Conservation (phyloP, 495 filamentous ascomycete genomes). For the Evansstolkia leycettana region DNA sequence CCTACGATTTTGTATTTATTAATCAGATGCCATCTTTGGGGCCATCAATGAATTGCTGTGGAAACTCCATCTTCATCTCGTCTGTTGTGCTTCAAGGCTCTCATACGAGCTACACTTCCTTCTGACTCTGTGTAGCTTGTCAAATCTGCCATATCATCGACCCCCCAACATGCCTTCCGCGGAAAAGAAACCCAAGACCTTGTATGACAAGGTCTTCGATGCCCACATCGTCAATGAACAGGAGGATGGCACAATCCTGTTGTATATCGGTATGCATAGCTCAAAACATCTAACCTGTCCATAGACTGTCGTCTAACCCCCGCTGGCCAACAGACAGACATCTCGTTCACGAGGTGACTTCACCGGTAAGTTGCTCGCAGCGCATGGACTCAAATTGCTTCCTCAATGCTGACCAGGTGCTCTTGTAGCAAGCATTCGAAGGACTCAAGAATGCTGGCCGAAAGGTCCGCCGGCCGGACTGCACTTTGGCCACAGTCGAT, state of each 20-base stretch:
- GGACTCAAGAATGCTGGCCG: conserved; percentile 79
- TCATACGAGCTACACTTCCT: background rate
- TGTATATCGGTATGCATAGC: conserved; percentile 68
- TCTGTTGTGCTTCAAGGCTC: conserved; percentile 2
- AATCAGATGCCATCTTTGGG: conserved; percentile 5
- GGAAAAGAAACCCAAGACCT: conserved; percentile 65
- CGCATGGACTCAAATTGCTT: too few species aligned
- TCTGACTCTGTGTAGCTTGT: background rate
- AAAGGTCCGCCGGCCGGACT: conserved; percentile 84
- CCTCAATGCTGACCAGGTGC: background rate
- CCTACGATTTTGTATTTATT: conserved; percentile 13
- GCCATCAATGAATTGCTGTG: conserved; percentile 2
- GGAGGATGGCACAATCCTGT: conserved; percentile 78
- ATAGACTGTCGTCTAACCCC: background rate
- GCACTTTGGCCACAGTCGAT: conserved; percentile 91
- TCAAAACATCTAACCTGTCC: too few species aligned
- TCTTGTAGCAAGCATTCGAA: conserved; percentile 84
- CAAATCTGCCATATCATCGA: conserved; percentile 1
- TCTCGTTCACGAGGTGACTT: conserved; percentile 96
- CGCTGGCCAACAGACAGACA: conserved; percentile 73
- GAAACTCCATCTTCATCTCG: conserved; percentile 8
- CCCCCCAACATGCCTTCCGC: conserved; percentile 62
- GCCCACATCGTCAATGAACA: conserved; percentile 90
- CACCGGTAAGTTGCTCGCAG: conserved; percentile 37
- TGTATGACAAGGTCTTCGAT: conserved; percentile 96